Percentiles rank a stretch among this genome's conserved stretches.
phyloP scores from a whole-genome alignment of 306 rosid species.

The Alnus glutinosa region DNA sequence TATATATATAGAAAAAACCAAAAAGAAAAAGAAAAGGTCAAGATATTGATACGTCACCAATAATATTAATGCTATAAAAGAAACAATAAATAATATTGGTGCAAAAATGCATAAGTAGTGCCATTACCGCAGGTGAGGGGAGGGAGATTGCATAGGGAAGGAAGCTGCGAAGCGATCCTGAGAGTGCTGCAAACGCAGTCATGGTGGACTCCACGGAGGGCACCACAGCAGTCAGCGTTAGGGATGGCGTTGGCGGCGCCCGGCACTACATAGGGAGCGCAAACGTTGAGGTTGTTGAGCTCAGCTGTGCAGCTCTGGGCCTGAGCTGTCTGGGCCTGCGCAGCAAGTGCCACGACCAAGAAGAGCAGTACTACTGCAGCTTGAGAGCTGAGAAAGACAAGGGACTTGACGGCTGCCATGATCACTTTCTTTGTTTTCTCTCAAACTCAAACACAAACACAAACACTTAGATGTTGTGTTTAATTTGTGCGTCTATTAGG shows the following conservation, averaged over 20 bases:
- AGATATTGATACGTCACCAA: too few relatives aligned
- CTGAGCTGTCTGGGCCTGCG: conserved; percentile 19
- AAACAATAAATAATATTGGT: too few relatives aligned
- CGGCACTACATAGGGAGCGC: conserved; percentile 67
- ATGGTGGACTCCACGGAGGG: conserved; percentile 42
- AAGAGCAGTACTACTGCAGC: conserved; percentile 23
- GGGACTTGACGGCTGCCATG: conserved; percentile 36
- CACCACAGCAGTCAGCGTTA: conserved; percentile 50
- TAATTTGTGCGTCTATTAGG: neutral
- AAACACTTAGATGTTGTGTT: neutral
- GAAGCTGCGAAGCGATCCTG: conserved; percentile 55
- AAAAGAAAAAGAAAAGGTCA: too few relatives aligned
- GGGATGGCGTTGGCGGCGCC: conserved; percentile 46
- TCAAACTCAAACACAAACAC: neutral
- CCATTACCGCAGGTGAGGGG: conserved; percentile 40
- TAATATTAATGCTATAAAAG: too few relatives aligned
- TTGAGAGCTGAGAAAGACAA: conserved; percentile 15
- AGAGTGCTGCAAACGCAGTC: conserved; percentile 68
- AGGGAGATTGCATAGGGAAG: conserved; percentile 51
- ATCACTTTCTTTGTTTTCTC: neutral
- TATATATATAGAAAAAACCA: too few relatives aligned
- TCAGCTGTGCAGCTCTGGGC: conserved; percentile 49
- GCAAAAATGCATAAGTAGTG: too few relatives aligned
- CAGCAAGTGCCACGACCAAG: conserved; percentile 29
- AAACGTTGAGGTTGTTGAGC: conserved; percentile 49